Evolutionary conservation across 2,329 filamentous ascomycete species (phyloP).

Genomic region (Penicillium sp.): DNA sequence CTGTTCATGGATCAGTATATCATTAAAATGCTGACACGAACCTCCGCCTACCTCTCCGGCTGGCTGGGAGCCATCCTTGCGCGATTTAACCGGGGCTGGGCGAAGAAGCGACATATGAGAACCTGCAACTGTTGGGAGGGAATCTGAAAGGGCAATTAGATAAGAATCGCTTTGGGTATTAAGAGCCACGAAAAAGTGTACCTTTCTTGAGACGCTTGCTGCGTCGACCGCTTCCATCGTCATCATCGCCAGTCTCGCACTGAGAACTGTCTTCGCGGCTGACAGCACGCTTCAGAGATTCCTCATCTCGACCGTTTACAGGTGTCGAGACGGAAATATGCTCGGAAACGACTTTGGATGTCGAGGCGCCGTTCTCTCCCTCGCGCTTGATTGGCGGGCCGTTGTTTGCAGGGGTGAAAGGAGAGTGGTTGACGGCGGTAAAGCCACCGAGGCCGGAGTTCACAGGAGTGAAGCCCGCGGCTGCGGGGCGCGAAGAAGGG

Average conservation of each 20-base stretch:
- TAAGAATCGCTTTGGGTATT: not conserved
- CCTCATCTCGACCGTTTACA: slow-evolving; percentile 51
- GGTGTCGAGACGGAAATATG: slow-evolving; percentile 59
- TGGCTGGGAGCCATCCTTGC: slow-evolving; percentile 54
- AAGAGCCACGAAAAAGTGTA: slow-evolving; percentile 35
- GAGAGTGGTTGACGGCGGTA: slow-evolving; percentile 56
- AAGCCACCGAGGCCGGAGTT: slow-evolving; percentile 59
- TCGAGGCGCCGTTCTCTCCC: slow-evolving; percentile 56
- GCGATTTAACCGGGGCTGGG: slow-evolving; percentile 63
- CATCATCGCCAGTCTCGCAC: slow-evolving; percentile 51
- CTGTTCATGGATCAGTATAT: slow-evolving; percentile 43
- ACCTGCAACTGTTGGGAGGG: slow-evolving; percentile 75
- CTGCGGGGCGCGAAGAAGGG: slow-evolving; percentile 30
- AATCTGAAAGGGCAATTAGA: slow-evolving; percentile 34
- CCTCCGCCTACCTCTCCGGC: slow-evolving; percentile 53
- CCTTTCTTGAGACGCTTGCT: slow-evolving; percentile 93
- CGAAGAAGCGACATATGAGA: slow-evolving; percentile 96
- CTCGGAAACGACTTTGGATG: slow-evolving; percentile 62
- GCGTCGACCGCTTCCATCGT: slow-evolving; percentile 67
- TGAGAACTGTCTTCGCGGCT: slow-evolving; percentile 55
- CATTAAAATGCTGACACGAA: slow-evolving; percentile 4
- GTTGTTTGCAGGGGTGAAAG: slow-evolving; percentile 43
- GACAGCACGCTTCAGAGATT: slow-evolving; percentile 73
- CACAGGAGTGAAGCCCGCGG: slow-evolving; percentile 66
- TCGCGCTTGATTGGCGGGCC: slow-evolving; percentile 48